Conservation (phyloP, 768 basidiomycete genomes). For the Tricholoma sp. region DNA sequence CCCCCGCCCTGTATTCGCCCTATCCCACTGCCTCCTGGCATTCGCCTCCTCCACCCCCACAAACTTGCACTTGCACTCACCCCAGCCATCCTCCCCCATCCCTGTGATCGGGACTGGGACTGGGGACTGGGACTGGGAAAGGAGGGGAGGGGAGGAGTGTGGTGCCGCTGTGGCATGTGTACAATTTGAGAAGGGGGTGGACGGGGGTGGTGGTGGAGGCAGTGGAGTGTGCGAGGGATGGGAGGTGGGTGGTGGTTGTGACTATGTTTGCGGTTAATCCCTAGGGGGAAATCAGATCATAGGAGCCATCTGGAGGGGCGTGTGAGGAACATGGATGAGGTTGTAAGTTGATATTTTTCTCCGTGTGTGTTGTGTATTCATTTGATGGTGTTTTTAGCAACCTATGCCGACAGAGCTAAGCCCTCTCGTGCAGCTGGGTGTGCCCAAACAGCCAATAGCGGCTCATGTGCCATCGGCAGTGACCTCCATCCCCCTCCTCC, state of each 20-base stretch:
- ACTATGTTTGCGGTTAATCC: conserved; percentile 75
- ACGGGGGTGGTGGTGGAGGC: conserved; percentile 59
- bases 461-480: conserved; percentile 46
- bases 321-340: conserved; percentile 40
- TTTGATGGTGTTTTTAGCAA: conserved; percentile 28
- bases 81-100: background rate
- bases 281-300: conserved; percentile 62
- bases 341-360: background rate
- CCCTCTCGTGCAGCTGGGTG: conserved; percentile 54
- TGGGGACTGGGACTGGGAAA: background rate
- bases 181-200: conserved; percentile 65
- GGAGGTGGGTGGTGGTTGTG: conserved; percentile 63
- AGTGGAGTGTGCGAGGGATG: conserved; percentile 50
- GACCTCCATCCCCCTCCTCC: conserved; percentile 42
- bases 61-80: background rate
- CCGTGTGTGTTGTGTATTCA: background rate
- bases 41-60: conserved; percentile 32
- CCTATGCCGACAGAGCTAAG: conserved; percentile 24
- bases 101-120: background rate
- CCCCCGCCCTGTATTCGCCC: conserved; percentile 49
- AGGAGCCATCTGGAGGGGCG: conserved; percentile 54
- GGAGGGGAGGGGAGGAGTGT: background rate
- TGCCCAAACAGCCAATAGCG: conserved; percentile 19
- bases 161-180: conserved; percentile 47
- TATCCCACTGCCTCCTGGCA: conserved; percentile 62